Base-by-base conservation (phyloP, 2,329 filamentous ascomycete genomes). In the Zymoseptoria crescenta region DNA sequence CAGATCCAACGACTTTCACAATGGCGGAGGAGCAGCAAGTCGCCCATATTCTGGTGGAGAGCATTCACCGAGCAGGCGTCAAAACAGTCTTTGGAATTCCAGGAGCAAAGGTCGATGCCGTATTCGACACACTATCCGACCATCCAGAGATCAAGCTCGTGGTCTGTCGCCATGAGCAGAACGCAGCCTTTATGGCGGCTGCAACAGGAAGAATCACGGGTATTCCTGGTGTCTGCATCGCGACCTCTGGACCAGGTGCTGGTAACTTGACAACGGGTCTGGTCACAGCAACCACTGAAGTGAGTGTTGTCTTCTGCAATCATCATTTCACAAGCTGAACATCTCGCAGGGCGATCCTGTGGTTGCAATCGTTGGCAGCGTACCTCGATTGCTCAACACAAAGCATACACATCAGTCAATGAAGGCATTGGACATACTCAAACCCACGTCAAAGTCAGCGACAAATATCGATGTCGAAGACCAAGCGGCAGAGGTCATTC, bases 171-270 rank as follows among this genome's bases (percentile, higher is more conserved):
- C 78, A 80, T 62, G 78, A 80, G 64, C 78, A 80, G 58, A 80
- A 80, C 64, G 77, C 77, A 16, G 77, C 77, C 6, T 78, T 80
- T 68, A 80, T 80, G 71, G 77, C 78, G 20, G 76, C 76, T 2
- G 78, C 76, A 0, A 69, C 76, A 21, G 78, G 78, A 9, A 70
- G 76, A 29, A 75, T 80, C 59, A 79, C 77, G 1, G 77, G 77
- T 19, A 69, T 69, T 2, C 76, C 77, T 3, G 77, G 77, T 9
- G 77, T 79, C 0, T 77, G 74, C 65, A 75, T 79, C 52, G 77
- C 75, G 19, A 80, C 78, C 2, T 78, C 75, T 10, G 78, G 77
- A 0, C 78, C 78, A 0, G 78, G 78, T 13, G 77, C 77, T 2
- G 75, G 74, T 50, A 80, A 80, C 64, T 69, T 80, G 13, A 75